A percentile compares a stretch with the other conserved stretches of the same genome.
Conservation (phyloP, 148 eudicot species). For the Rhododendron vialii region DNA sequence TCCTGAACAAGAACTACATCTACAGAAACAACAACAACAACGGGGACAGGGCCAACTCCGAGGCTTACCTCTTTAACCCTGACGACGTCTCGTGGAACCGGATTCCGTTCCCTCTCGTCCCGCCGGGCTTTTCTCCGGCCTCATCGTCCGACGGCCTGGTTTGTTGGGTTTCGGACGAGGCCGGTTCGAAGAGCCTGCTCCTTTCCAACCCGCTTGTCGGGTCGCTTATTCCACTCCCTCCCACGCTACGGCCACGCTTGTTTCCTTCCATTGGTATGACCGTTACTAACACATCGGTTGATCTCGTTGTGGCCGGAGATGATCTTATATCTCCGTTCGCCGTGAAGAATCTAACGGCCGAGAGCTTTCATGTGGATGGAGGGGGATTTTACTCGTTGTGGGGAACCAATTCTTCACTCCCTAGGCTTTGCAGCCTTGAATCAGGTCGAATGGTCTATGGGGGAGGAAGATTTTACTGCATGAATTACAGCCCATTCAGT, state of each 20-base stretch:
- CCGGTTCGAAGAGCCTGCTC: conserved; percentile 62
- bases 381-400: conserved; percentile 69
- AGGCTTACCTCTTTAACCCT: conserved; percentile 73
- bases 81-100: conserved; percentile 60
- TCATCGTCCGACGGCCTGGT: conserved; percentile 76
- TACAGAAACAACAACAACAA: conserved; percentile 23
- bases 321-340: conserved; percentile 95
- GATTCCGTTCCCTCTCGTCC: conserved; percentile 52
- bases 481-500: conserved; percentile 83
- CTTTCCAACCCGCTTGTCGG: conserved; percentile 70
- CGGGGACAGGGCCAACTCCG: not conserved
- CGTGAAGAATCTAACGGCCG: conserved; percentile 77
- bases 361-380: conserved; percentile 65
- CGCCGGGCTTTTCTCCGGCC: conserved; percentile 61
- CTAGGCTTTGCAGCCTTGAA: conserved; percentile 82
- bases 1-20: conserved; percentile 23
- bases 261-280: conserved; percentile 66
- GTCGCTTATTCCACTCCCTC: conserved; percentile 56
- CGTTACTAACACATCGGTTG: conserved; percentile 45
- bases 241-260: conserved; percentile 54
- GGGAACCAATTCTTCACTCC: conserved; percentile 64
- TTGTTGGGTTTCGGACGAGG: conserved; percentile 64
- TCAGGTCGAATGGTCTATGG: conserved; percentile 63
- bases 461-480: conserved; percentile 59
- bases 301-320: conserved; percentile 76